These are phyloP conservation scores for Achlya hypogyna DNA, from an alignment of 352 stramenopile genomes.

Conservation along the genomic window DNA sequence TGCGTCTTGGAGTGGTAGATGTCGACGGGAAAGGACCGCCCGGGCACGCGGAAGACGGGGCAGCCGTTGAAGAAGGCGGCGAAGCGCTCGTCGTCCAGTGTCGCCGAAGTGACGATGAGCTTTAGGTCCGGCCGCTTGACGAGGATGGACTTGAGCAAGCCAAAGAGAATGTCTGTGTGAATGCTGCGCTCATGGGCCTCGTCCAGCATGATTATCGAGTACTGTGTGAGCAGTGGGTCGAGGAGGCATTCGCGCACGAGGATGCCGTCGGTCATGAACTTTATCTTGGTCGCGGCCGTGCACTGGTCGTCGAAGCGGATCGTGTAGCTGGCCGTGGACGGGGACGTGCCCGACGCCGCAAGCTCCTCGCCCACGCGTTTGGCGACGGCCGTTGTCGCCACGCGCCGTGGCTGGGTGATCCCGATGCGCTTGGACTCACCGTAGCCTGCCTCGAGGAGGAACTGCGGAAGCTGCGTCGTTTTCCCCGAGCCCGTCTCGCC, in stretches of 20 bases:
- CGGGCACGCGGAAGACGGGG: constrained; percentile 85
- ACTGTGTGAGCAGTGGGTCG: constrained; percentile 66
- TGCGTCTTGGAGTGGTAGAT: constrained; percentile 88
- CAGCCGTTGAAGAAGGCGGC: constrained; percentile 77
- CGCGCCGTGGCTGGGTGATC: constrained; percentile 90
- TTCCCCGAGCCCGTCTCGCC: constrained; percentile 96
- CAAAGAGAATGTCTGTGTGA: constrained; percentile 98
- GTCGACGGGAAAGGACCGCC: constrained; percentile 88
- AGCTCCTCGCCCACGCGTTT: constrained; percentile 96
- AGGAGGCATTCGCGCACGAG: constrained; percentile 69
- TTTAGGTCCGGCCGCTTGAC: constrained; percentile 69
- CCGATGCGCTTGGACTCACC: constrained; percentile 36
- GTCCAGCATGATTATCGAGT: constrained; percentile 89
- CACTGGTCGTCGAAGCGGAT: constrained; percentile 97
- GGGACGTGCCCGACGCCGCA: constrained; percentile 28
- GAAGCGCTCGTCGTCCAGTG: constrained; percentile 83
- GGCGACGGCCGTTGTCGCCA: constrained; percentile 96
- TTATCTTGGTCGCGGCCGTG: constrained; percentile 49
- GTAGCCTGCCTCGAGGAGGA: constrained; percentile 44
- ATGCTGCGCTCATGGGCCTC: constrained; percentile 98
- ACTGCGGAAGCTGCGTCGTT: constrained; percentile 87
- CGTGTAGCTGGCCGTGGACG: constrained; percentile 84
- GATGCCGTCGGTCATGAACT: constrained; percentile 79
- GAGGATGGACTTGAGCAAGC: constrained; percentile 80
- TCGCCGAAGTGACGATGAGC: constrained; percentile 91